Base-by-base conservation (phyloP, 345 rosid species). In the Excoecaria agallocha region DNA sequence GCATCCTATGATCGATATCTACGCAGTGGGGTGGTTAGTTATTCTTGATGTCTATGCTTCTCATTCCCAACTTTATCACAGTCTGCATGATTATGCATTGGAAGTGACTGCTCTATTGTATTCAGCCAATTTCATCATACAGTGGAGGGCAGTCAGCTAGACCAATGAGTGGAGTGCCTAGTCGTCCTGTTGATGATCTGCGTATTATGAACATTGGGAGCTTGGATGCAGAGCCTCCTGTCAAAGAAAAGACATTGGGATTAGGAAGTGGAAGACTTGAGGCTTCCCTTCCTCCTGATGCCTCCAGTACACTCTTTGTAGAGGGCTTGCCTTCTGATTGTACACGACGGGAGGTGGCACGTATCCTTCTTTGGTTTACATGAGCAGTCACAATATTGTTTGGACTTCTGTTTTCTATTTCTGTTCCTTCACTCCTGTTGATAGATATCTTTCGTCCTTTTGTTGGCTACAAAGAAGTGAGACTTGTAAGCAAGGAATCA, bases 401-500 rank as follows among this genome's bases (percentile, higher is more conserved):
- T 16, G 35, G 30, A 63, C 49, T 52, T 48, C 56, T 65, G 68
- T 52, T 56, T 49, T 48, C 8, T 61, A 12, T 61, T 61, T 76
- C 51, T 83, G 66, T 77, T 78, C 84, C 87, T 88, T 87, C 20
- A 90, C 85, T 66, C 72, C n/a, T 58, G 7, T 62, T 30, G 2
- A 30, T 30, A 87, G 92, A 90, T 80, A 90, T 90, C 57, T 90
- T 90, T 71, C 92, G 92, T 50, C 92, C 89, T 19, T 90, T 90
- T 77, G 87, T 90, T 74, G 89, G 94, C 81, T 90, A 88, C 83
- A 88, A 85, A 73, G 92, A 88, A 82, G 91, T 87, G 45, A 86
- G 92, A 78, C 88, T 90, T 56, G 94, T 90, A 8, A 84, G 76
- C 85, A 90, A 88, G 82, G 90, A 88, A 74, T 75, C 90, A 12